These are phyloP conservation scores for Cantharellus anzutake DNA, from an alignment of 768 basidiomycete genomes.

Conservation along the genomic window DNA sequence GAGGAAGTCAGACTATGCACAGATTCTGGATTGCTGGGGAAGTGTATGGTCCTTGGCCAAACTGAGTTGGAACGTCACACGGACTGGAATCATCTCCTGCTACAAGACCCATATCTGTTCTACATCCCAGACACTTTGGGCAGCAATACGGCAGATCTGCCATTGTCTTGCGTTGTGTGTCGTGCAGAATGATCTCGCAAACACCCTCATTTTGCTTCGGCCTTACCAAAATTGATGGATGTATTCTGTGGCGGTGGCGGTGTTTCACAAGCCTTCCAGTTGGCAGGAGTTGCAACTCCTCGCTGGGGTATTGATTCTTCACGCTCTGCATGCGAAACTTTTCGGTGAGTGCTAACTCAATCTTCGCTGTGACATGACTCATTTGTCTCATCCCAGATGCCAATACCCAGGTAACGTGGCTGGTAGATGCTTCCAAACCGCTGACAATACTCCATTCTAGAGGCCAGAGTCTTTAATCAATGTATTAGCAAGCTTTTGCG, in stretches of 20 bases:
- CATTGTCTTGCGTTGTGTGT: neutral
- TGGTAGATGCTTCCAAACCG: slow-evolving; percentile 12
- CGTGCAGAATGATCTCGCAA: neutral
- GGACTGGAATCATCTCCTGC: no score
- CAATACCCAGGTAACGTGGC: neutral
- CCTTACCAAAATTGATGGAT: slow-evolving; percentile 3
- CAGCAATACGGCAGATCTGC: neutral
- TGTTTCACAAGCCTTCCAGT: slow-evolving; percentile 2
- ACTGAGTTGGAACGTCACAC: no score
- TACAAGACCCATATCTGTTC: neutral
- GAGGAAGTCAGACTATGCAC: no score
- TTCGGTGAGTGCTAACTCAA: slow-evolving; percentile 24
- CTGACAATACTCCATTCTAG: slow-evolving; percentile 28
- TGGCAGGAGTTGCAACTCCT: neutral
- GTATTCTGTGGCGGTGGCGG: slow-evolving; percentile 8
- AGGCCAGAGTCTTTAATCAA: slow-evolving; percentile 43
- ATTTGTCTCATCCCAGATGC: neutral
- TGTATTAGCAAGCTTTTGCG: slow-evolving; percentile 31
- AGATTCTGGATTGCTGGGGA: no score
- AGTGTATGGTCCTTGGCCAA: no score
- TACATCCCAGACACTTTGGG: neutral
- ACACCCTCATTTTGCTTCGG: neutral
- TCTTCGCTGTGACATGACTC: neutral
- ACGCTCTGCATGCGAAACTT: slow-evolving; percentile 54
- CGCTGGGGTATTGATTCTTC: slow-evolving; percentile 36